phyloP scores from a whole-genome alignment of 139 green algal genomes.

The Chlamydomonas incerta region DNA sequence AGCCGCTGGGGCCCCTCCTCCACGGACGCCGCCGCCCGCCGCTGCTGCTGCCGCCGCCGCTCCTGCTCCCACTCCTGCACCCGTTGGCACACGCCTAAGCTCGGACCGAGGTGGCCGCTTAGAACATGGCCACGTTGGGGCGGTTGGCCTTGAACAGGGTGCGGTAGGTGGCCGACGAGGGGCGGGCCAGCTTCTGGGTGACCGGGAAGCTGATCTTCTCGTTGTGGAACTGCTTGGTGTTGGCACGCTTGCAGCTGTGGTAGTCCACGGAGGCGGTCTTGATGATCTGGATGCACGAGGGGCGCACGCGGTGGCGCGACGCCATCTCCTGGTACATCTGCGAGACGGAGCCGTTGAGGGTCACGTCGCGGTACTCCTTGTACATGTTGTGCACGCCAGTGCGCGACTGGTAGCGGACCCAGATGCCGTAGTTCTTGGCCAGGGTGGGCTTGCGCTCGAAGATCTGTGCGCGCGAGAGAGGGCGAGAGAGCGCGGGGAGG shows the following conservation, averaged over 20 bases:
- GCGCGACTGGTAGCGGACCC: constrained; percentile 97
- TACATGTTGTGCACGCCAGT: constrained; percentile 78
- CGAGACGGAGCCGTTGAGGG: constrained; percentile 96
- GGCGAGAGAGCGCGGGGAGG: not conserved
- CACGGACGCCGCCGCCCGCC: not conserved
- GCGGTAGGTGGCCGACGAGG: constrained; percentile 70
- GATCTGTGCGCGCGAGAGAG: constrained; percentile 75
- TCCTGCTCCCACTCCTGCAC: not conserved
- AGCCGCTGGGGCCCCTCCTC: too few species aligned
- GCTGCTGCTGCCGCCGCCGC: too few species aligned
- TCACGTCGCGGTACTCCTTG: constrained; percentile 97
- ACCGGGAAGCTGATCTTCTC: constrained; percentile 96
- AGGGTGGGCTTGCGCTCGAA: constrained; percentile 96
- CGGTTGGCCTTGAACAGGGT: constrained; percentile 91
- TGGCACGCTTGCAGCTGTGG: constrained; percentile 89
- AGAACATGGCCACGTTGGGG: constrained; percentile 86
- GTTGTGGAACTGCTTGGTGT: constrained; percentile 95
- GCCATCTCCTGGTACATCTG: constrained; percentile 99
- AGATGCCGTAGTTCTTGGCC: constrained; percentile 99
- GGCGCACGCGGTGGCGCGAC: constrained; percentile 93
- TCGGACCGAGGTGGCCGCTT: constrained; percentile 29
- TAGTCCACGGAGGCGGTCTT: constrained; percentile 92
- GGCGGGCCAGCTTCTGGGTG: constrained; percentile 67
- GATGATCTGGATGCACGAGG: constrained; percentile 90
- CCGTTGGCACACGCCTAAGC: too few species aligned